These are phyloP conservation scores for Daldinia vernicosa DNA, from an alignment of 495 filamentous ascomycete species.

Conservation along the genomic window DNA sequence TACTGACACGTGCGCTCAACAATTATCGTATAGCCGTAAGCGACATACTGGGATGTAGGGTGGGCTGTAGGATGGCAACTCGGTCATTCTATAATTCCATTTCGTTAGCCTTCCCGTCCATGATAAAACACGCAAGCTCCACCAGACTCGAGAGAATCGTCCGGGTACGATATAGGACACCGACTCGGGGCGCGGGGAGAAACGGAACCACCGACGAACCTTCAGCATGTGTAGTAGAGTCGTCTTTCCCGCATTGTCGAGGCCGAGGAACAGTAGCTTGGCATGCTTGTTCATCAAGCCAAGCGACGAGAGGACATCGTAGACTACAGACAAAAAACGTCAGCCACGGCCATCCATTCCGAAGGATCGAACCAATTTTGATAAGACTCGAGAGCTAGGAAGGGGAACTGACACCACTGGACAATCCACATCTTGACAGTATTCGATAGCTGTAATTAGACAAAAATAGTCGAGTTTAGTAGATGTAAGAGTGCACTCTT, in stretches of 20 bases:
- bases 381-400: constrained; percentile 8
- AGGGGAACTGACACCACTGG: constrained; percentile 83
- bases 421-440: constrained; percentile 85
- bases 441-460: not conserved
- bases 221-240: constrained; percentile 93
- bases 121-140: not conserved
- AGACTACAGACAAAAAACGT: constrained; percentile 67
- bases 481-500: constrained; percentile 13
- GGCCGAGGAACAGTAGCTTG: constrained; percentile 91
- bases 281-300: constrained; percentile 97
- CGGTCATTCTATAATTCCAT: constrained; percentile 76
- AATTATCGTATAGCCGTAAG: constrained; percentile 29
- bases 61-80: constrained; percentile 91
- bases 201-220: constrained; percentile 60
- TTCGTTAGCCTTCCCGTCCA: constrained; percentile 22
- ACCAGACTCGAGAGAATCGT: not conserved
- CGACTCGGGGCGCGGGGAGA: constrained; percentile 7
- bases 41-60: constrained; percentile 83
- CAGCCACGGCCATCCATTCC: constrained; percentile 29
- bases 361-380: not conserved
- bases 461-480: constrained; percentile 35
- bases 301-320: constrained; percentile 87
- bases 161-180: not conserved
- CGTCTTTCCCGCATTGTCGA: constrained; percentile 98
- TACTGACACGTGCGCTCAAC: constrained; percentile 20